Evolutionary conservation across 2,329 filamentous ascomycete species (phyloP).

Genomic region (Incumbomyces lentus): DNA sequence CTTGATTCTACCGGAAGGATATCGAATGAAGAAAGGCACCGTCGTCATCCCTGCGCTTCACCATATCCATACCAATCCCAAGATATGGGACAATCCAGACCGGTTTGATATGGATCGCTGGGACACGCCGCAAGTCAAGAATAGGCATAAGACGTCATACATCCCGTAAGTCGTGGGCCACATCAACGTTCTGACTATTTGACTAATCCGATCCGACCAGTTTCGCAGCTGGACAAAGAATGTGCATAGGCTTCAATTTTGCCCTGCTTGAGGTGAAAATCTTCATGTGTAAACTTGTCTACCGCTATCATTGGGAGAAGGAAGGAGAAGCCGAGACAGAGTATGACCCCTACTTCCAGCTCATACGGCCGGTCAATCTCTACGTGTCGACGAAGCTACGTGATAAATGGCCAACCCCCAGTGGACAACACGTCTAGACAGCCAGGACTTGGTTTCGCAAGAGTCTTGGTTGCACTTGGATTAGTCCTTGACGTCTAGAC

Average conservation of each 20-base stretch:
- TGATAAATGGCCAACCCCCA: conserved; percentile 37
- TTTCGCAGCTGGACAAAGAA: conserved; percentile 44
- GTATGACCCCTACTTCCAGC: conserved; percentile 51
- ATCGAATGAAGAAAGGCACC: conserved; percentile 42
- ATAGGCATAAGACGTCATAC: conserved; percentile 42
- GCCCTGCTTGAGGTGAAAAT: conserved; percentile 52
- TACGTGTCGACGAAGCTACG: conserved; percentile 43
- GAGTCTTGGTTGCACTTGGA: too few relatives aligned
- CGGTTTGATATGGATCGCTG: conserved; percentile 52
- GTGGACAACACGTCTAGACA: too few relatives aligned
- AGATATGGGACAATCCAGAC: conserved; percentile 48
- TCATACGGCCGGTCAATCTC: conserved; percentile 47
- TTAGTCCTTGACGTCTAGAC: too few relatives aligned
- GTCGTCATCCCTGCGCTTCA: conserved; percentile 44
- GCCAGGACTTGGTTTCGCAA: too few relatives aligned
- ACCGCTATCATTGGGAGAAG: conserved; percentile 46
- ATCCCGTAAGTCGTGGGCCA: conserved; percentile 34
- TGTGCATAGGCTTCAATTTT: conserved; percentile 57
- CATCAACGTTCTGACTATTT: too few relatives aligned
- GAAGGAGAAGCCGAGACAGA: conserved; percentile 44
- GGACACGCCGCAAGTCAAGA: conserved; percentile 45
- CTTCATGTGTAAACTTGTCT: conserved; percentile 46
- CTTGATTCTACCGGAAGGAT: conserved; percentile 49
- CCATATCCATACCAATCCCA: conserved; percentile 41
- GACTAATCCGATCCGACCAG: too few relatives aligned